Base-by-base conservation (phyloP, 2,329 filamentous ascomycete genomes). In the Pseudonectria buxi region DNA sequence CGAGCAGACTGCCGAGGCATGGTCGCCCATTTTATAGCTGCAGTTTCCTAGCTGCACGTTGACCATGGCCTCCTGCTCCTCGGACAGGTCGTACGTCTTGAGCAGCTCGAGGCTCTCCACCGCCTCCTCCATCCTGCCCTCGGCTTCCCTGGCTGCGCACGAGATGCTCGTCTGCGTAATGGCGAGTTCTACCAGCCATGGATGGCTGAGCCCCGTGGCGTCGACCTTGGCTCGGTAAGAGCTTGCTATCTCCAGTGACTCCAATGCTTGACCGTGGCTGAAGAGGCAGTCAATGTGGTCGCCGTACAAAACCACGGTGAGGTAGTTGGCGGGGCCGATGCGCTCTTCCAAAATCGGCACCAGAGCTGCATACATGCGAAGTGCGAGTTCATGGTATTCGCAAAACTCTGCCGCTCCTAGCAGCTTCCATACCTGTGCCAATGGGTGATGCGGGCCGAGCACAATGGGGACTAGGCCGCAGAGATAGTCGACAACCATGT, bases 271-370 rank as follows among this genome's bases (percentile, higher is more conserved):
- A 13, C 45, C 42, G 16, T 51, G 42, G n/a, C 45, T 49, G 24
- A 55, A 50, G 2, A 60, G 40, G 13, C 54, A 59, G 41, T 61
- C 57, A 33, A 59, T 50, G 33, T 61, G 56, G 27, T 61, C 57
- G 32, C 55, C 54, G 39, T 59, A 59, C 14, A 61, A 39, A 13
- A 59, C 50, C 15, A 54, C 49, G 16, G 54, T 61, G 13, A 61
- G 37, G 27, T 49, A 51, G 34, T 61, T 61, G 11, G 57, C 57
- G 1, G 55, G 41, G 6, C 57, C 57, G 15, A 55, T 50, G 3
- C 48, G 46, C 9, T 55, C 43, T 25, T 61, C 57, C 14, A 61
- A 43, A 10, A 57, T 36, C 1, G 57, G 55, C 6, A 57, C 45
- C 9, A 61, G 39, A 24, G 51, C 39, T 6, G 45, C 45, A 37